Conservation (phyloP, 1,284 basidiomycete genomes). For the Puccinia novopanici region DNA sequence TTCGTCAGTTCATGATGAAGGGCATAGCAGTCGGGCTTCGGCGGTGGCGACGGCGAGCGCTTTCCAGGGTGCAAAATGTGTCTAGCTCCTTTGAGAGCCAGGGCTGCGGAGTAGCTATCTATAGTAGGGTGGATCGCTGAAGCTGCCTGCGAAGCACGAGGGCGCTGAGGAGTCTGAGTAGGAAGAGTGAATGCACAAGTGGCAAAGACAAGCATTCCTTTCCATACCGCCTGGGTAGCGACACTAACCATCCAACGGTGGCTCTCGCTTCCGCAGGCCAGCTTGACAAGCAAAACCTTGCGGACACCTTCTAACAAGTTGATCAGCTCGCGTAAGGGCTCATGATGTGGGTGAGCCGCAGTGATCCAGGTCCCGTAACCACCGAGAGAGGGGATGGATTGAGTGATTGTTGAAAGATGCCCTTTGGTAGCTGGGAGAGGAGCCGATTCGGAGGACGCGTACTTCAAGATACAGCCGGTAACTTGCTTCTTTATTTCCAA, state of each 20-base stretch:
- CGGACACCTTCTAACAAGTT: constrained; percentile 38
- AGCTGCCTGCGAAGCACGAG: constrained; percentile 1
- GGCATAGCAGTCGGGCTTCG: neutral
- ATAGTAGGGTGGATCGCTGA: neutral
- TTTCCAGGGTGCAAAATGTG: constrained; percentile 32
- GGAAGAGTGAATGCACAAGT: constrained; percentile 26
- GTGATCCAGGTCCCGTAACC: constrained; percentile 20
- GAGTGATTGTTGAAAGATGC: neutral
- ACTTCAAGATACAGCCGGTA: constrained; percentile 19
- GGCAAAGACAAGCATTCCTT: constrained; percentile 44
- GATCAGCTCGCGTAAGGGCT: constrained; percentile 29
- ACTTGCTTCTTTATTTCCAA: constrained; percentile 30
- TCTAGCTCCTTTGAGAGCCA: constrained; percentile 19
- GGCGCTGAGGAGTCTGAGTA: neutral
- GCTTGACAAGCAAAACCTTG: constrained; percentile 26
- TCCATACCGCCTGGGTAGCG: constrained; percentile 44
- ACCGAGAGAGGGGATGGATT: constrained; percentile 4
- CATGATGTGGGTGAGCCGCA: constrained; percentile 16
- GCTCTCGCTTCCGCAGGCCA: constrained; percentile 32
- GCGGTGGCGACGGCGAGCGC: constrained; percentile 32
- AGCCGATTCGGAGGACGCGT: neutral
- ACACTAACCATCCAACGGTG: constrained; percentile 47
- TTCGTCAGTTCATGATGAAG: constrained; percentile 22
- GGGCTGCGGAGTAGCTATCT: constrained; percentile 4
- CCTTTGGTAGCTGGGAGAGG: neutral